A percentile compares a stretch with the other conserved stretches of the same genome.
These are phyloP conservation scores for Chlamydomonas sphaeroides DNA, from an alignment of 139 green algal genomes.

Conservation along the genomic window DNA sequence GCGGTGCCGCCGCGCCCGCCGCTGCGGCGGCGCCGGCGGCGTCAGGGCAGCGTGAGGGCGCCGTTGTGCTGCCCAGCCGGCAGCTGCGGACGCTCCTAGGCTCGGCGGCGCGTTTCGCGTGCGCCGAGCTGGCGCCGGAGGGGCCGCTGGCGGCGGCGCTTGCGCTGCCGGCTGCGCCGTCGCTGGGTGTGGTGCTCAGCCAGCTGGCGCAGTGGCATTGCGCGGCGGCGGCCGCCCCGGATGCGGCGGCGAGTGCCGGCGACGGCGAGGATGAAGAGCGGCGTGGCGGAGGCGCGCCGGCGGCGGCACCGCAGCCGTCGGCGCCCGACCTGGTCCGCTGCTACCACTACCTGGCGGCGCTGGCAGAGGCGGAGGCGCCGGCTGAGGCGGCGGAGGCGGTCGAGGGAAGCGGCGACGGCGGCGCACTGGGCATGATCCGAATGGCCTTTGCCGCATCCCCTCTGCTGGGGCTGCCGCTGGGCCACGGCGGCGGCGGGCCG, in stretches of 20 bases:
- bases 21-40: not conserved
- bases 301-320: not conserved
- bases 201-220: constrained; percentile 24
- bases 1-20: not conserved
- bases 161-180: not conserved
- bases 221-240: no score
- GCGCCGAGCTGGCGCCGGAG: no score
- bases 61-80: not conserved
- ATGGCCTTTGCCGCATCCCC: not conserved
- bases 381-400: not conserved
- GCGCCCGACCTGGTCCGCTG: not conserved
- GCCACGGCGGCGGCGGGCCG: not conserved
- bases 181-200: not conserved
- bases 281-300: not conserved
- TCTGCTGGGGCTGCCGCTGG: not conserved
- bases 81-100: not conserved
- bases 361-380: not conserved
- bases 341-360: constrained; percentile 7
- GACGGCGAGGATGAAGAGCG: no score
- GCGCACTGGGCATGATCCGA: not conserved
- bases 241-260: no score
- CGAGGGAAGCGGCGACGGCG: no score
- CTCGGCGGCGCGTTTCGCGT: not conserved
- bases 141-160: not conserved
- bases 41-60: not conserved